These are phyloP conservation scores for Corymbia maculata DNA, from an alignment of 345 rosid species.

Conservation along the genomic window DNA sequence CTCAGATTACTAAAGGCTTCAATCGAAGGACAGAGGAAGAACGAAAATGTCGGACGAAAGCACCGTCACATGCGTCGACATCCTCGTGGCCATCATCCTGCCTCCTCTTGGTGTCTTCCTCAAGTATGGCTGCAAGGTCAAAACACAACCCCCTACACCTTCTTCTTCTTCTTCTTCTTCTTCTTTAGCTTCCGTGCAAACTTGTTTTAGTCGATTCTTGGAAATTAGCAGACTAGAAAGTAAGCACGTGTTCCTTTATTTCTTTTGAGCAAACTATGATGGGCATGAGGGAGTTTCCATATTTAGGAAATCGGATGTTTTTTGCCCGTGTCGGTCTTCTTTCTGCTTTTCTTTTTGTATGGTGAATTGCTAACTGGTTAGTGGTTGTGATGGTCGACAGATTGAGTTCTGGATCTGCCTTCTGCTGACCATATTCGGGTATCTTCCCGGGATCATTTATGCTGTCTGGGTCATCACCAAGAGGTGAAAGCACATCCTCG, in stretches of 20 bases:
- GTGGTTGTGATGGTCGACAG: constrained; percentile 9
- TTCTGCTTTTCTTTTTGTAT: not conserved
- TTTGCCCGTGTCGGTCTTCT: not conserved
- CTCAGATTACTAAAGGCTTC: not conserved
- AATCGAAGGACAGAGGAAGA: not conserved
- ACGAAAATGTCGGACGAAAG: constrained; percentile 19
- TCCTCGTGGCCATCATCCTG: constrained; percentile 67
- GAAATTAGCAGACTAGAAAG: not conserved
- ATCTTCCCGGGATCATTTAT: constrained; percentile 74
- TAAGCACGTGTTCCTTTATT: not conserved
- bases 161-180: not conserved
- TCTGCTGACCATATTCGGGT: constrained; percentile 55
- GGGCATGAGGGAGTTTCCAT: not conserved
- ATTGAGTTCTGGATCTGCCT: constrained; percentile 88
- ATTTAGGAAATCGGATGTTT: not conserved
- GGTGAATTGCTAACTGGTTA: not conserved
- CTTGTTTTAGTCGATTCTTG: not conserved
- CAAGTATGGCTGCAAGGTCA: constrained; percentile 66
- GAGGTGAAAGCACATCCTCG: not conserved
- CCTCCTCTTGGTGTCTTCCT: constrained; percentile 95
- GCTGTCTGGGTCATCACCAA: constrained; percentile 68
- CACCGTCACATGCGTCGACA: constrained; percentile 53
- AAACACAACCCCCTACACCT: not conserved
- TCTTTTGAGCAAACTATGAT: not conserved
- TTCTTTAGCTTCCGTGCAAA: not conserved